Conservation (phyloP, 1,139 yeast genomes). For the Hansenula anomala region DNA sequence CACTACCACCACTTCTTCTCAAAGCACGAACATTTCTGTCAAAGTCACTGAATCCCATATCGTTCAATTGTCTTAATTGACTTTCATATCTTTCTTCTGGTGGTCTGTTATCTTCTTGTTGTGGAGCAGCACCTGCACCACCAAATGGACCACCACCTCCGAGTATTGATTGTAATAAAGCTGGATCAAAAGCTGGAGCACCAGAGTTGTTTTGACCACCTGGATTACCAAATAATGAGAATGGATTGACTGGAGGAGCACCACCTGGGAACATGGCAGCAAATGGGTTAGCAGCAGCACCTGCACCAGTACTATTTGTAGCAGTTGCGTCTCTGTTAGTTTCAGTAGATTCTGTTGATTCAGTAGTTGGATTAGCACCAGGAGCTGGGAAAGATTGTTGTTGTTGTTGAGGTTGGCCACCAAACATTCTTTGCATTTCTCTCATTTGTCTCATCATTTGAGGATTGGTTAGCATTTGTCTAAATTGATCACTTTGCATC, state of each 20-base stretch:
- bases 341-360: constrained; percentile 17
- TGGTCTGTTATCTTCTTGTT: constrained; percentile 74
- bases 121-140: constrained; percentile 25
- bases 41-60: constrained; percentile 93
- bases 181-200: constrained; percentile 32
- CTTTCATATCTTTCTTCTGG: constrained; percentile 91
- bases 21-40: constrained; percentile 88
- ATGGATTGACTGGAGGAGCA: constrained; percentile 30
- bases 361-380: constrained; percentile 25
- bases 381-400: constrained; percentile 30
- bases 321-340: constrained; percentile 2
- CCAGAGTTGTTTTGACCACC: too few species aligned
- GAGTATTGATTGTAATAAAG: constrained; percentile 34
- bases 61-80: constrained; percentile 91
- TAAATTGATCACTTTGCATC: constrained; percentile 78
- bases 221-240: constrained; percentile 9
- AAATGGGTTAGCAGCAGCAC: constrained; percentile 21
- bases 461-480: constrained; percentile 84
- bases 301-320: constrained; percentile 11
- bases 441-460: constrained; percentile 79
- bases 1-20: constrained; percentile 94
- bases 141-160: constrained; percentile 30
- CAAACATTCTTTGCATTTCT: constrained; percentile 58
- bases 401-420: constrained; percentile 25
- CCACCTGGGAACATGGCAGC: constrained; percentile 22